Base-by-base conservation (phyloP, 805 yeast species). In the Metschnikowia rubicola region DNA sequence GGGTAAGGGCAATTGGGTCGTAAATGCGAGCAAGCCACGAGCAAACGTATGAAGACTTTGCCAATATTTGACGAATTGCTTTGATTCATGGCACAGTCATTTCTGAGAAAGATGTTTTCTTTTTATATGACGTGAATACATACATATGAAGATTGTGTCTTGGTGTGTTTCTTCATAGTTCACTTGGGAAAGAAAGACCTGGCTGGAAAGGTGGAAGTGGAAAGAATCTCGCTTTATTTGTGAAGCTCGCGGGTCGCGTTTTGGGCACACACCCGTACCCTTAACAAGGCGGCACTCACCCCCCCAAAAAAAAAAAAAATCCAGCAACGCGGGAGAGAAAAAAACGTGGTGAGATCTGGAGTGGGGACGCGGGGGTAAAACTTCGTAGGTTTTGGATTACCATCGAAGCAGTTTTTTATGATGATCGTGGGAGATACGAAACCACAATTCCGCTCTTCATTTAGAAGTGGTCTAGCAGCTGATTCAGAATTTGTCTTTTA, bases 101-200 rank as follows among this genome's bases (percentile, higher is more conserved):
- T 5, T 21, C 8, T 19, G 21, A 32, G 37, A 39, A 31, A 10
- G 31, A 10, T 21, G n/a, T 13, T 10, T 15, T 3, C 2, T 21
- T 21, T 21, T 21, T 21, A 21, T 21, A 7, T 1, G 26, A 21
- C 7, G 26, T 33, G 8, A n/a, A 3, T 52, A 78, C 83, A 56
- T 76, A 79, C 84, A 56, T 78, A 84, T 37, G 89, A 80, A 43
- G 86, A 80, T 66, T 84, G 90, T 36, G 86, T 77, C 67, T 84
- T 84, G 57, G 71, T 72, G 68, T 84, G 90, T 62, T 80, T 84
- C 66, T 77, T 78, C 56, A 52, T 54, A 37, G 10, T 33, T 10
- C 38, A 30, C 13, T 26, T n/a, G 28, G 17, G 13, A 15, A 43
- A 28, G 32, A 11, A 26, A 36, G 35, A 43, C 11, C 15, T 28